Evolutionary conservation across 257 asterid species (phyloP), one percentile per base, ranked within the genome.

Genomic region (Rehmannia glutinosa): DNA sequence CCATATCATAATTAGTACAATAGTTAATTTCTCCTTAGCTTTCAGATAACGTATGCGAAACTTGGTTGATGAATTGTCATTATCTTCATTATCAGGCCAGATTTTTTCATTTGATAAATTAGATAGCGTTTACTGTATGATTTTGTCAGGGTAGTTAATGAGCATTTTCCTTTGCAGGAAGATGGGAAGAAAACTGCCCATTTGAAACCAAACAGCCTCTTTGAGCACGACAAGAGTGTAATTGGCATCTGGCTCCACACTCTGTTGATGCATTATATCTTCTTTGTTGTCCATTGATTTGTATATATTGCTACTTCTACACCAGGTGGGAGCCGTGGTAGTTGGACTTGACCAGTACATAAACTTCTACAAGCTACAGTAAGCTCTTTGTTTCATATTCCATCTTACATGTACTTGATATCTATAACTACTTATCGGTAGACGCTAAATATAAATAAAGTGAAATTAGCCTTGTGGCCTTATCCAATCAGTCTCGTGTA

Each of bases 321-420:
- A 50, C 45, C 85, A 92, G 98, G 98, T 92, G 27, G 98, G 98
- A 80, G 98, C 98, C 73, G 98, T 92, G 66, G 90, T 90, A 38
- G 97, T 92, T 65, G 98, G 98, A 66, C 83, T 92, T 30, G 97
- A 92, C 77, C 92, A 69, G 64, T 41, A 87, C 70, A 84, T 92
- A 75, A 92, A 92, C 74, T 90, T 67, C 68, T 87, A 87, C 83
- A 92, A 92, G 82, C 86, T 92, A 64, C 98, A 92, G 97, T 92
- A 83, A 82, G 81, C 41, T 55, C 75, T 78, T 8, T 28, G 20
- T 80, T 73, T 75, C 73, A 24, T 52, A 39, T 50, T 54, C 72
- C 59, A 12, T 19, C 49, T 66, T 35, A 19, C 53, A 10, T 21
- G 20, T 38, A 13, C 60, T 35, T 47, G 17, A 38, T 43, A 60